phyloP scores from a whole-genome alignment of 2,329 filamentous ascomycete genomes.

The Stagonosporopsis tanaceti region DNA sequence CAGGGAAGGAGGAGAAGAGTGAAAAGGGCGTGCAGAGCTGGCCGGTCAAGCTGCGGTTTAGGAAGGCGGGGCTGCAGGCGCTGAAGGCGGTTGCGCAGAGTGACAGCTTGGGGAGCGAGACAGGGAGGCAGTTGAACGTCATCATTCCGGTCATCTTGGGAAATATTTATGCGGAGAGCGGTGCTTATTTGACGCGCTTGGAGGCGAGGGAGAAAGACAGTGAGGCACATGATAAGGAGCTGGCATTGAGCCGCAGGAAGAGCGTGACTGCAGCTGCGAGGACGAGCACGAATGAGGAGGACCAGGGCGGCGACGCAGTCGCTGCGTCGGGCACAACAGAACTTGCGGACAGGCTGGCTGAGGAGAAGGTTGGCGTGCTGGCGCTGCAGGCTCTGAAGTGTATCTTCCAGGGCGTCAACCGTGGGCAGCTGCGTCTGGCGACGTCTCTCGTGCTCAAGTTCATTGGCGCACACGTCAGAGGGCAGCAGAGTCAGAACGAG shows the following conservation, averaged over 20 bases:
- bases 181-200: conserved; percentile 73
- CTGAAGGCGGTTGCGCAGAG: conserved; percentile 81
- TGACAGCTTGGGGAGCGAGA: conserved; percentile 78
- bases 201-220: conserved; percentile 69
- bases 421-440: conserved; percentile 80
- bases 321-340: conserved; percentile 81
- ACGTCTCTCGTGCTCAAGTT: conserved; percentile 79
- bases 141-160: conserved; percentile 86
- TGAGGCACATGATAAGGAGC: conserved; percentile 73
- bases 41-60: conserved; percentile 74
- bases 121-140: conserved; percentile 76
- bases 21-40: conserved; percentile 64
- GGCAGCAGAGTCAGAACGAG: conserved; percentile 48
- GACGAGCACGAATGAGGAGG: conserved; percentile 65
- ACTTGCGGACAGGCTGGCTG: conserved; percentile 87
- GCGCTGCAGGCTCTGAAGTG: conserved; percentile 87
- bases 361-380: conserved; percentile 85
- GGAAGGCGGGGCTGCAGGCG: conserved; percentile 68
- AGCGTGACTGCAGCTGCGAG: conserved; percentile 78
- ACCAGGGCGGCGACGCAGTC: conserved; percentile 69
- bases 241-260: conserved; percentile 70
- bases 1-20: conserved; percentile 62
- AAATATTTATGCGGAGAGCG: conserved; percentile 80
- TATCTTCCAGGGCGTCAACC: conserved; percentile 83
- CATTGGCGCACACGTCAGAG: conserved; percentile 57